Percentiles rank a stretch among this genome's conserved stretches.
These are phyloP conservation scores for Linum tenue DNA, from an alignment of 345 rosid species.

Conservation along the genomic window DNA sequence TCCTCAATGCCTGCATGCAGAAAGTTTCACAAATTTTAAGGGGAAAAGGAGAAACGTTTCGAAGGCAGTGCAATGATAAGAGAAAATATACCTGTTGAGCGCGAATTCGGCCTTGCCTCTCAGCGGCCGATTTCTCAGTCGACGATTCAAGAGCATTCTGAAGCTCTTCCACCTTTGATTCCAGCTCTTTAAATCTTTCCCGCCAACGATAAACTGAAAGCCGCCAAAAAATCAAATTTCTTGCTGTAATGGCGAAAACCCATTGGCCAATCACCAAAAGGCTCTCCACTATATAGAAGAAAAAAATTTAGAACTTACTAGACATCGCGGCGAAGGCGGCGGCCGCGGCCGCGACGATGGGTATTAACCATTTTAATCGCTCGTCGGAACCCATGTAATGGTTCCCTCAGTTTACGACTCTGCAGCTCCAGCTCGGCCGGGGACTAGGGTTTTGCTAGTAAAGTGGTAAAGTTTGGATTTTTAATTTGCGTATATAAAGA, in stretches of 20 bases:
- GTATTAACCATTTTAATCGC: conserved; percentile 14
- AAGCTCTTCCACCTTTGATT: conserved; percentile 38
- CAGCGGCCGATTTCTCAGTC: conserved; percentile 55
- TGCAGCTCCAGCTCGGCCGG: no score
- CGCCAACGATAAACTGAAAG: conserved; percentile 41
- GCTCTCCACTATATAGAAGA: not conserved
- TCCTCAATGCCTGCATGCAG: conserved; percentile 50
- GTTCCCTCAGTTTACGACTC: not conserved
- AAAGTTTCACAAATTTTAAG: no score
- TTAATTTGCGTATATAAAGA: no score
- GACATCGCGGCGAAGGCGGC: conserved; percentile 28
- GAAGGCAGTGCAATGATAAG: not conserved
- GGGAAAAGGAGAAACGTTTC: not conserved
- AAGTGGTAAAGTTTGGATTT: no score
- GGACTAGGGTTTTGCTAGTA: not conserved
- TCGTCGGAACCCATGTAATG: not conserved
- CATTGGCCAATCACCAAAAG: not conserved
- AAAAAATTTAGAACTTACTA: conserved; percentile 14
- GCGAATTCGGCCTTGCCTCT: conserved; percentile 82
- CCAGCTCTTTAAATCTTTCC: conserved; percentile 30
- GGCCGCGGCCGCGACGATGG: conserved; percentile 16
- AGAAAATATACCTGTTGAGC: conserved; percentile 60
- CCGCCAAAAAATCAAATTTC: not conserved
- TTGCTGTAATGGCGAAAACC: not conserved
- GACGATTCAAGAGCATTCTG: conserved; percentile 51